Conservation (phyloP, 495 filamentous ascomycete genomes). For the Tuber brumale region DNA sequence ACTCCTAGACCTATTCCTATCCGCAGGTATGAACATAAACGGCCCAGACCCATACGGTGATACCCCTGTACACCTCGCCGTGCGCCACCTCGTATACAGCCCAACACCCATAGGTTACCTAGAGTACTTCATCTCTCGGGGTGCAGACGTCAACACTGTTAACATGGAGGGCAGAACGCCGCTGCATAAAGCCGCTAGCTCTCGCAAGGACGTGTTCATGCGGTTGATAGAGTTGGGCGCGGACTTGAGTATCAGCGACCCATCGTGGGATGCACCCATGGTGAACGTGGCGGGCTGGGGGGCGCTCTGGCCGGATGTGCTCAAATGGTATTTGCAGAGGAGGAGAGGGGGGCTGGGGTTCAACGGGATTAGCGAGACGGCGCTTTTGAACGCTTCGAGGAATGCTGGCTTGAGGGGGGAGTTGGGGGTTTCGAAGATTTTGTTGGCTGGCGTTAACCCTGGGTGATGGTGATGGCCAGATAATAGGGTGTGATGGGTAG, state of each 20-base stretch:
- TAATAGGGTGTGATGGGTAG: neutral
- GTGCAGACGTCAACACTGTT: neutral
- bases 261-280: neutral
- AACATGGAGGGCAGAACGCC: neutral
- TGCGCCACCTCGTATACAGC: neutral
- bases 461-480: neutral
- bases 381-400: neutral
- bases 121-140: neutral
- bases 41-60: neutral
- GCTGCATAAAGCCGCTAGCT: neutral
- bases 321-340: neutral
- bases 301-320: neutral
- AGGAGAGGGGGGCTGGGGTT: neutral
- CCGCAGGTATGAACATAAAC: neutral
- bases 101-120: neutral
- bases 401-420: neutral
- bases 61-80: neutral
- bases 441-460: neutral
- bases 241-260: neutral
- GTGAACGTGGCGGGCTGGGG: neutral
- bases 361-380: constrained; percentile 2
- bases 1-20: neutral
- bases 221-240: neutral
- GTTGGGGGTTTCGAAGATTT: neutral
- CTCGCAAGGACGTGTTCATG: neutral